Percentiles rank a stretch among this genome's conserved stretches.
These are phyloP conservation scores for Ilyonectria mors-panacis DNA, from an alignment of 2,329 filamentous ascomycete genomes.

Conservation along the genomic window DNA sequence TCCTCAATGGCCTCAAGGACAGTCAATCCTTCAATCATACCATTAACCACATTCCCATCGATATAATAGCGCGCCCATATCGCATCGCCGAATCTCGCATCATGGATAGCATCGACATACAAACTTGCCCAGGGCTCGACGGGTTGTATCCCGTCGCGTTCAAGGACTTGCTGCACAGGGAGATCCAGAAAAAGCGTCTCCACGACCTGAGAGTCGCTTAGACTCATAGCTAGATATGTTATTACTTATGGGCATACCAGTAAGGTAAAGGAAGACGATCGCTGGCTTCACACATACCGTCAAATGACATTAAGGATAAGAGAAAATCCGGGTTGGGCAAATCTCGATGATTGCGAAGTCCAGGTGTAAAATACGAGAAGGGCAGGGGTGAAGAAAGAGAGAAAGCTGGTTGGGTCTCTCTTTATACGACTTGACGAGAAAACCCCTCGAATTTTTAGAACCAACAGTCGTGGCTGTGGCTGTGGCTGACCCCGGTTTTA, in stretches of 20 bases:
- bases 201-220: background rate
- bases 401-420: background rate
- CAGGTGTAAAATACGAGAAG: background rate
- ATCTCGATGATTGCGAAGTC: background rate
- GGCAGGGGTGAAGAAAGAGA: background rate
- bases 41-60: background rate
- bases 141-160: no score
- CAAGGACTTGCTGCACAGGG: no score
- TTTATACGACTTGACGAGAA: no score
- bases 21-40: background rate
- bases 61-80: slow-evolving; percentile 22
- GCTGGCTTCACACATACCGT: background rate
- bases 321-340: background rate
- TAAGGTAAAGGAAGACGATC: background rate
- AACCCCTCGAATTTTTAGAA: no score
- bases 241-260: background rate
- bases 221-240: background rate
- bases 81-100: slow-evolving; percentile 14
- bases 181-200: no score
- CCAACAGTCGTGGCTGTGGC: no score
- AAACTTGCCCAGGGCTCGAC: slow-evolving; percentile 45
- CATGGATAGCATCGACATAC: slow-evolving; percentile 11
- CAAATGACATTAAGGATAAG: background rate
- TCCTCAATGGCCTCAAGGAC: slow-evolving; percentile 14
- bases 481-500: no score